Base-by-base conservation (phyloP, 169 alveolate genomes). In the Besnoitia besnoiti region DNA sequence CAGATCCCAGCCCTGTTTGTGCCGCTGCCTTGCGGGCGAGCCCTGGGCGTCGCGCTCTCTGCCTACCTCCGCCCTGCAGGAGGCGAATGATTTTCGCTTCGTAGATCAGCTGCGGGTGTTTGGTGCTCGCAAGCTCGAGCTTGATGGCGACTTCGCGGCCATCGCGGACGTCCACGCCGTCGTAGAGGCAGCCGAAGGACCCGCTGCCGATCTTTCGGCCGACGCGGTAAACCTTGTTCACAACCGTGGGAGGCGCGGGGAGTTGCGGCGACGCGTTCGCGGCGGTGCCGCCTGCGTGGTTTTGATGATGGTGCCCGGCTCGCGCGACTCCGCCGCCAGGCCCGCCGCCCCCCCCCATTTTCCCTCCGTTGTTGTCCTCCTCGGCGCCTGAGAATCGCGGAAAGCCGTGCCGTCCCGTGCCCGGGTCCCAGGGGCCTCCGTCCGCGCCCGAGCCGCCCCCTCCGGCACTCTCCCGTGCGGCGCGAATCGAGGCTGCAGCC, bases 171-270 rank as follows among this genome's bases (percentile, higher is more conserved):
- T 98, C 98, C 35, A 96, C 85, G 42, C 93, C 93, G 95, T 97
- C 97, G 96, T 98, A 99, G 84, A 99, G 98, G 61, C 98, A 99
- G 44, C 99, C 99, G 95, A 99, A 99, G 44, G 99, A 97, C 37
- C 99, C 99, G 90, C 98, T 96, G 85, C 99, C 99, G 79, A 99
- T 98, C 96, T 98, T 98, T 84, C 98, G 97, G 75, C 99, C 99
- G 27, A 95, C 92, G 37, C 94, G 90, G 84, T 90, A 94, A 27
- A 59, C 50, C 8, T 87, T 76, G 55, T 80, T 80, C 30, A 90
- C 47, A 59, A 85, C 67, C 21, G 93, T 51, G 47, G 93, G 93
- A 24, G 93, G 85, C 5, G 59, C 0, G 16, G 82, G 82, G 24
- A 24, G 67, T 51, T 51, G 67, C 82, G 82, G 12, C 30, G 12